Conservation (phyloP, 371 early-diverging fungal species). For the Dichotomocladium elegans region DNA sequence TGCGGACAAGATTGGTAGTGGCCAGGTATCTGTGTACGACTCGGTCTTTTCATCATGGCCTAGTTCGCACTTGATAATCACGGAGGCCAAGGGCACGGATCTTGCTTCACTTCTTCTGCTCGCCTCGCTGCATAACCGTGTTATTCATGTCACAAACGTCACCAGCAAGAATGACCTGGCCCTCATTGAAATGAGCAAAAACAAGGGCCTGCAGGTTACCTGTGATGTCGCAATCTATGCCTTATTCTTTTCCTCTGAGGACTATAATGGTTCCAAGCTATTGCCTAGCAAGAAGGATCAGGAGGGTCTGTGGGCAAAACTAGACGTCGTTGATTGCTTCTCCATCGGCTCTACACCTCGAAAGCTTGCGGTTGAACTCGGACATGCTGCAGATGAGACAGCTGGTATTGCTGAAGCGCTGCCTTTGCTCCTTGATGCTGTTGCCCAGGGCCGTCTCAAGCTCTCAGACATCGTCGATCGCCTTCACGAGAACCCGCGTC, state of each 20-base stretch:
- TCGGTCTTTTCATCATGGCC: slow-evolving; percentile 78
- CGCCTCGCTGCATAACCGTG: slow-evolving; percentile 75
- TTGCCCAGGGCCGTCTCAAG: slow-evolving; percentile 74
- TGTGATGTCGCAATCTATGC: slow-evolving; percentile 89
- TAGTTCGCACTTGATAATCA: slow-evolving; percentile 66
- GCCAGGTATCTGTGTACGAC: slow-evolving; percentile 53
- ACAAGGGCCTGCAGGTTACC: slow-evolving; percentile 86
- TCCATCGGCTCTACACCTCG: slow-evolving; percentile 73
- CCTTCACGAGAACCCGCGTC: slow-evolving; percentile 79
- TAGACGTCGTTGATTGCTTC: slow-evolving; percentile 88
- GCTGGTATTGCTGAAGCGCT: slow-evolving; percentile 73
- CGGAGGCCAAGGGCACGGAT: slow-evolving; percentile 79
- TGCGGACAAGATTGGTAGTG: slow-evolving; percentile 49
- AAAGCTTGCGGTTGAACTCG: slow-evolving; percentile 50
- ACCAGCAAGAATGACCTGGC: slow-evolving; percentile 74
- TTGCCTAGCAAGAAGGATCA: slow-evolving; percentile 56
- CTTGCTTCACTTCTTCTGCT: slow-evolving; percentile 87
- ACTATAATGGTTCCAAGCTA: slow-evolving; percentile 34
- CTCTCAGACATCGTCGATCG: slow-evolving; percentile 73
- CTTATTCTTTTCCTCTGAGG: slow-evolving; percentile 66
- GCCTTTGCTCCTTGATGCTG: slow-evolving; percentile 82
- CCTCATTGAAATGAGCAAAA: slow-evolving; percentile 81
- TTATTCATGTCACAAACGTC: slow-evolving; percentile 87
- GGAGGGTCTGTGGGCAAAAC: slow-evolving; percentile 74
- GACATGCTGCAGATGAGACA: slow-evolving; percentile 33